Evolutionary conservation across 768 basidiomycete species (phyloP), one percentile per base, ranked within the genome.

Genomic region (Termitomyces titanicus): DNA sequence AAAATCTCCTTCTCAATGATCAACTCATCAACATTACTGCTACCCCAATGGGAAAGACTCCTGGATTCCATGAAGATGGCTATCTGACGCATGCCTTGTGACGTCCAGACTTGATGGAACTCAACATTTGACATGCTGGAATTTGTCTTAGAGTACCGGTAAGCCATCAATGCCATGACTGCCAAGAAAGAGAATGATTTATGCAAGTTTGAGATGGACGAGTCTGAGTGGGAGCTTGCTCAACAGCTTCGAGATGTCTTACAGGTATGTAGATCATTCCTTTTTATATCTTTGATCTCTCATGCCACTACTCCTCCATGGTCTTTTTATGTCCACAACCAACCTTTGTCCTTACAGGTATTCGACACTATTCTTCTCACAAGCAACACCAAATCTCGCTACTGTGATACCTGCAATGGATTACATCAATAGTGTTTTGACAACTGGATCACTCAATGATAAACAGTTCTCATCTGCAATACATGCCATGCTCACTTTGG

Each of bases 381-480:
- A 54, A 1, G 50, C 27, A 17, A 65, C 60, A 1, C 66, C 68
- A 0, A 65, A 56, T 44, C 58, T 74, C 4, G 62, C 68, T 0
- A 64, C 51, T 0, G 69, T 76, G 7, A 74, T 74, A 17, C 73
- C 72, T 10, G 71, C 68, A 1, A 74, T 74, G 72, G 71, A 76
- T 45, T 46, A 63, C 29, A 65, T 73, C n/a, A 61, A 76, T 47
- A 5, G 67, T n/a, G n/a, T n/a, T n/a, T n/a, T n/a, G n/a, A n/a
- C n/a, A n/a, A n/a, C n/a, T n/a, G n/a, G n/a, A n/a, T 31, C 43
- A 7, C 20, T 27, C 13, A 44, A 22, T 17, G 1, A 11, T 25
- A 7, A 15, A 13, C 12, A 44, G 43, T 10, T 33, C 12, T 33
- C 9, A 10, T 11, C 33, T 33, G 33, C 33, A 33, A 62, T 72